Evolutionary conservation across 2,329 filamentous ascomycete genomes (phyloP).

Genomic region (Chrysoporthe cubensis): DNA sequence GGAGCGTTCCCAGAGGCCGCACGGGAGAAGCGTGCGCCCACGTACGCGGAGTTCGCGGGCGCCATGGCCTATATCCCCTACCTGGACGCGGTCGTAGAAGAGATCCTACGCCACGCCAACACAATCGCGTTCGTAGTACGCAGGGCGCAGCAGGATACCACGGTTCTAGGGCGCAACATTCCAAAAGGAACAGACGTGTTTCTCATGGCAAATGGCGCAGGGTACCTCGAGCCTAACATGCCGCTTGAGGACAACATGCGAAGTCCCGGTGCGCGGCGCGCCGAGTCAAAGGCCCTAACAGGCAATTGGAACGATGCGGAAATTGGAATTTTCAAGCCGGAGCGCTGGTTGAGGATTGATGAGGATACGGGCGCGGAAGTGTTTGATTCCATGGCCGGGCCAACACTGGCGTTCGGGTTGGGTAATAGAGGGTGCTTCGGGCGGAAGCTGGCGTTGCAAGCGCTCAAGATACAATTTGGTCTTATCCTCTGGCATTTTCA

Average conservation of each 20-base stretch:
- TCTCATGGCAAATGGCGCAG: constrained; percentile 44
- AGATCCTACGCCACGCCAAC: constrained; percentile 40
- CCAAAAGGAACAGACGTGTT: constrained; percentile 46
- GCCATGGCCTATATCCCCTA: constrained; percentile 36
- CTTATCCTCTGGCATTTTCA: constrained; percentile 45
- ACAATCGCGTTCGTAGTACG: constrained; percentile 39
- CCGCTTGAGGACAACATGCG: constrained; percentile 36
- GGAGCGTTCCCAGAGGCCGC: constrained; percentile 32
- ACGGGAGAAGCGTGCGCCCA: constrained; percentile 35
- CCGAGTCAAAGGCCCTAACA: constrained; percentile 32
- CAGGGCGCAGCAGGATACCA: constrained; percentile 38
- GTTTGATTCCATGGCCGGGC: constrained; percentile 42
- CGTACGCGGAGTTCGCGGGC: constrained; percentile 36
- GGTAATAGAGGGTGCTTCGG: constrained; percentile 46
- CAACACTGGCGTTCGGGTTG: constrained; percentile 41
- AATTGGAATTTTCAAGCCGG: constrained; percentile 40
- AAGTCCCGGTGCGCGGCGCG: constrained; percentile 31
- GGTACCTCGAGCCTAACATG: constrained; percentile 36
- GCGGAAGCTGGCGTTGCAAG: constrained; percentile 41
- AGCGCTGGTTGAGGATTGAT: constrained; percentile 41
- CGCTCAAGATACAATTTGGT: constrained; percentile 40
- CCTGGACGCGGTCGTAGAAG: constrained; percentile 44
- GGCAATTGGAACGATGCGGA: constrained; percentile 38
- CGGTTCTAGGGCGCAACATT: constrained; percentile 39
- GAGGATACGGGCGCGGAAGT: constrained; percentile 21